phyloP scores from a whole-genome alignment of 1,284 basidiomycete species.

The Neolentinus lepideus region DNA sequence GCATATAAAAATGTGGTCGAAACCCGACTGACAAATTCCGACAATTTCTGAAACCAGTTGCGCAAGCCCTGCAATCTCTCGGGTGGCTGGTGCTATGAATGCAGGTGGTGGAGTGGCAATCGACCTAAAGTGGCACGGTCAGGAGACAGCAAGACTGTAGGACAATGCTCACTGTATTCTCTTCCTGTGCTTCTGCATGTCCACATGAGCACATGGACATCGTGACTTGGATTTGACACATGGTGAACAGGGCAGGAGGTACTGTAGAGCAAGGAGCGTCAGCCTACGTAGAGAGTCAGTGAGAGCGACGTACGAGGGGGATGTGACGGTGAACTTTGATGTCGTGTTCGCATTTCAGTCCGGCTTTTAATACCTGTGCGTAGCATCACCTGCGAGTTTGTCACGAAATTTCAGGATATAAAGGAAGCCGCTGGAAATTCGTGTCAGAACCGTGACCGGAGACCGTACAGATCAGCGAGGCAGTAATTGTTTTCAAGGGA shows the following conservation, averaged over 20 bases:
- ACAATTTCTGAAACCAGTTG: not conserved
- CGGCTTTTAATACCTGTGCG: not conserved
- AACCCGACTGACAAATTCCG: not conserved
- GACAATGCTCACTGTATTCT: not conserved
- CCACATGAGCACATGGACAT: not conserved
- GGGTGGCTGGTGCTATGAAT: conserved; percentile 10
- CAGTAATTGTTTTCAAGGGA: not conserved
- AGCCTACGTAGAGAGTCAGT: not conserved
- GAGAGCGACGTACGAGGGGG: not conserved
- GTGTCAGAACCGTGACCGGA: not conserved
- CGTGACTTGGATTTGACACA: not conserved
- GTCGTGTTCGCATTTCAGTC: not conserved
- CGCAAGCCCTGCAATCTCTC: conserved; percentile 3
- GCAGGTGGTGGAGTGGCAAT: conserved; percentile 9
- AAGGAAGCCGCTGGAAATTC: not conserved
- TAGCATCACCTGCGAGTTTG: not conserved
- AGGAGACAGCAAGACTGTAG: not conserved
- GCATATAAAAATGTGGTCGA: too few species aligned
- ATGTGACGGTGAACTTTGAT: not conserved
- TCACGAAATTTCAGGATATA: not conserved
- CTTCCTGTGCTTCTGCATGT: not conserved
- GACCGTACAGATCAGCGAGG: not conserved
- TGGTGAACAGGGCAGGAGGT: not conserved
- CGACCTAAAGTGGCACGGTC: conserved; percentile 1
- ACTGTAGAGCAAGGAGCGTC: too few species aligned